Conservation (phyloP, 2,329 filamentous ascomycete species). For the Aspergillus pseudoglaucus region DNA sequence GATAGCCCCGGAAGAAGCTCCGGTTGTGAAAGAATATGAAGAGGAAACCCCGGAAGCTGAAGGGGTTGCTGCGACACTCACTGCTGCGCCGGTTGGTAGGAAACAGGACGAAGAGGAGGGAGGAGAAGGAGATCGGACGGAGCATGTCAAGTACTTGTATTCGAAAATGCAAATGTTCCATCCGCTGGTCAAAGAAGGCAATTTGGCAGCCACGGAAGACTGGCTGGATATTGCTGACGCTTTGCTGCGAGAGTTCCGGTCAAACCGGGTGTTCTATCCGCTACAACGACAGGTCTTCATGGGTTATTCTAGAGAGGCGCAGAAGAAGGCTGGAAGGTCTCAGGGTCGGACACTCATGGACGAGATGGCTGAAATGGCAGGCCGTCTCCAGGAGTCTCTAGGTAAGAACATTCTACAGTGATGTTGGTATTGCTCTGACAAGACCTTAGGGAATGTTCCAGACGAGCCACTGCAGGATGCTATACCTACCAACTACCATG, state of each 20-base stretch:
- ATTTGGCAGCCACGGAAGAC: slow-evolving; percentile 45
- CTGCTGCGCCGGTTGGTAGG: slow-evolving; percentile 10
- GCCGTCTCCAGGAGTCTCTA: slow-evolving; percentile 37
- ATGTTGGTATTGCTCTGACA: slow-evolving; percentile 8
- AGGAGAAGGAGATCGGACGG: slow-evolving; percentile 31
- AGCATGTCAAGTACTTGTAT: slow-evolving; percentile 41
- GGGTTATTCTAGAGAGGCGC: slow-evolving; percentile 40
- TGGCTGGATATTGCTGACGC: slow-evolving; percentile 55
- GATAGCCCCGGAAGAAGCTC: slow-evolving; percentile 2
- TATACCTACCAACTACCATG: slow-evolving; percentile 58
- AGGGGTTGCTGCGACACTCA: slow-evolving; percentile 10
- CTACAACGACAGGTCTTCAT: slow-evolving; percentile 46
- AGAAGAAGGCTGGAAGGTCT: slow-evolving; percentile 30
- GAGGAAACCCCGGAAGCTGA: slow-evolving; percentile 11
- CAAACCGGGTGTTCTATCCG: slow-evolving; percentile 55
- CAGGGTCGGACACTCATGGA: slow-evolving; percentile 34
- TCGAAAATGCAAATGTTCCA: slow-evolving; percentile 43
- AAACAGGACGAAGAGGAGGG: slow-evolving; percentile 14
- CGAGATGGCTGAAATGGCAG: slow-evolving; percentile 39
- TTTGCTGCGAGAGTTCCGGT: slow-evolving; percentile 55
- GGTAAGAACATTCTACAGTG: slow-evolving; percentile 19
- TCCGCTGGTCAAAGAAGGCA: slow-evolving; percentile 43
- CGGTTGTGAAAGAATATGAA: slow-evolving; percentile 11
- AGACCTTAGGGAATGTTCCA: slow-evolving; percentile 11
- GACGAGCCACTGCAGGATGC: slow-evolving; percentile 23